A percentile compares a stretch with the other conserved stretches of the same genome.
These are phyloP conservation scores for Dactylellina sp. DNA, from an alignment of 2,329 filamentous ascomycete genomes.

Conservation along the genomic window DNA sequence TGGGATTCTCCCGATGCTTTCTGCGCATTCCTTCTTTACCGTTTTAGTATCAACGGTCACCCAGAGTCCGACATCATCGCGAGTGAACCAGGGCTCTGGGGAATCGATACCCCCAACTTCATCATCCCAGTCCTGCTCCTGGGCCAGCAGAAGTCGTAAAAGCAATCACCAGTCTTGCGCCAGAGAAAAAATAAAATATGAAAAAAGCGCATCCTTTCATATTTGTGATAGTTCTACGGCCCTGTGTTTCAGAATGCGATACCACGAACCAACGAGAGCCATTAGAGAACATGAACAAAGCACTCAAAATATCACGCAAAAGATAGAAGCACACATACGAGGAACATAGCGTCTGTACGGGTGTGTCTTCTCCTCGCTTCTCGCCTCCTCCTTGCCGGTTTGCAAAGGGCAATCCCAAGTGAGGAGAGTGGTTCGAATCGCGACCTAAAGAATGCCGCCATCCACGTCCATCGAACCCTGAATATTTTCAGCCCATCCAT, in stretches of 20 bases:
- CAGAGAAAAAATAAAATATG: slow-evolving; percentile 4
- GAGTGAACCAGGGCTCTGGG: too few species aligned
- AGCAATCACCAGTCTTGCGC: too few species aligned
- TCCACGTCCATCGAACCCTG: neutral
- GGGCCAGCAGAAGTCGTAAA: too few species aligned
- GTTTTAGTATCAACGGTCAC: too few species aligned
- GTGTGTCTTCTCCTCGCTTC: slow-evolving; percentile 21
- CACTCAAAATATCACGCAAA: too few species aligned
- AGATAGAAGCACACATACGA: too few species aligned
- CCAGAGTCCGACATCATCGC: too few species aligned
- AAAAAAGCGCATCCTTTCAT: slow-evolving; percentile 19
- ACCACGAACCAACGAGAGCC: neutral
- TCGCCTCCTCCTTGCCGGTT: neutral
- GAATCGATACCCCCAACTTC: too few species aligned
- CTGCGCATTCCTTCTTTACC: too few species aligned
- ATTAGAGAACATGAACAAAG: neutral
- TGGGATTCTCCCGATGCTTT: too few species aligned
- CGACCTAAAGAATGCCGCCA: slow-evolving; percentile 11
- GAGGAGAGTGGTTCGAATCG: slow-evolving; percentile 7
- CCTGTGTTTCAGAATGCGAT: slow-evolving; percentile 32
- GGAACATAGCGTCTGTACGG: too few species aligned
- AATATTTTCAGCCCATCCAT: neutral
- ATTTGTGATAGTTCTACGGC: slow-evolving; percentile 20
- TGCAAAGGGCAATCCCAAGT: slow-evolving; percentile 20
- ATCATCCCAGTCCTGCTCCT: too few species aligned